A percentile compares a stretch with the other conserved stretches of the same genome.
Evolutionary conservation across 208 protist species (phyloP).

Genomic region (Leishmania mexicana): DNA sequence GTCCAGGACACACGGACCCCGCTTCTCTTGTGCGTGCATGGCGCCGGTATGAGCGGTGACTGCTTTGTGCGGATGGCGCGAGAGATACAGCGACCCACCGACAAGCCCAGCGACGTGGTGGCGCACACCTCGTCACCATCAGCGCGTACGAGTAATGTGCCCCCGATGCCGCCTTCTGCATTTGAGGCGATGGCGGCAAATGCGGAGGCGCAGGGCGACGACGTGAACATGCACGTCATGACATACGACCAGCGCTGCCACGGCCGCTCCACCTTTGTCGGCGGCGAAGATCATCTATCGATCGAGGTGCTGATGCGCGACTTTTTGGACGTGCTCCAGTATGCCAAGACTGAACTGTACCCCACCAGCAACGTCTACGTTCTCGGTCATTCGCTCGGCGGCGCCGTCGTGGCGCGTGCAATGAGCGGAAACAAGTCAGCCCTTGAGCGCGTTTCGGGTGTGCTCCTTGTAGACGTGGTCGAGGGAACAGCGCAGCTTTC

Average conservation of each 20-base stretch:
- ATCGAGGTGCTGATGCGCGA: conserved; percentile 72
- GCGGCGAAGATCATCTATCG: conserved; percentile 66
- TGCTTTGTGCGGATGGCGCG: conserved; percentile 65
- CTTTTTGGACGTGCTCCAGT: conserved; percentile 51
- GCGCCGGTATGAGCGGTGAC: conserved; percentile 85
- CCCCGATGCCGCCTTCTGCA: neutral
- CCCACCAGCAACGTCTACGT: conserved; percentile 58
- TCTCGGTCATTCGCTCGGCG: conserved; percentile 90
- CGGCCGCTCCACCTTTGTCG: conserved; percentile 70
- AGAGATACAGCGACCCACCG: conserved; percentile 29
- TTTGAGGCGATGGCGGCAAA: neutral
- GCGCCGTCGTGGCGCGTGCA: conserved; percentile 62
- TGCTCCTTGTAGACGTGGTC: conserved; percentile 90
- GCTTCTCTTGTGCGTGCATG: conserved; percentile 91
- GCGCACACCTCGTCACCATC: neutral
- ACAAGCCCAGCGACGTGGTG: neutral
- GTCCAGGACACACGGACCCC: conserved; percentile 16
- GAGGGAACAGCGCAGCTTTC: conserved; percentile 89
- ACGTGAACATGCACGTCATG: conserved; percentile 57
- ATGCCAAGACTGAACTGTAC: conserved; percentile 46
- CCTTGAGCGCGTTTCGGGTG: conserved; percentile 46
- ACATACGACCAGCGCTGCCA: conserved; percentile 91
- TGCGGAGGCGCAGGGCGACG: conserved; percentile 26
- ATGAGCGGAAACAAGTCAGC: conserved; percentile 38
- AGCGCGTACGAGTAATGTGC: neutral